A percentile compares a stretch with the other conserved stretches of the same genome.
Conservation (phyloP, 768 basidiomycete species). For the Xerocomellus chrysenteron region DNA sequence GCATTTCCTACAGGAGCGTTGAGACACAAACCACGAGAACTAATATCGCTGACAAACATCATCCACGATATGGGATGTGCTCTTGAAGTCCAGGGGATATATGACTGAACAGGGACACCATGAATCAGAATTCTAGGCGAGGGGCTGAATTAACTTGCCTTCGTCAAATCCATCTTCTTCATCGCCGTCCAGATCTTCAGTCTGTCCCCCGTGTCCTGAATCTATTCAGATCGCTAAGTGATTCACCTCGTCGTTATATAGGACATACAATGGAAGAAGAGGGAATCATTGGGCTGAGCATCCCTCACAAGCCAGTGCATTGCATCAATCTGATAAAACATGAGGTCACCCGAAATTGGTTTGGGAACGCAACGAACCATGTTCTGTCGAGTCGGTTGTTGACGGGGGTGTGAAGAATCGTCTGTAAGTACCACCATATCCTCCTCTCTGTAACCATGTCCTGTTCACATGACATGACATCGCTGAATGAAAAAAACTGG, state of each 20-base stretch:
- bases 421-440: slow-evolving; percentile 90
- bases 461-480: slow-evolving; percentile 1
- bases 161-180: slow-evolving; percentile 85
- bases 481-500: background rate
- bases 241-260: background rate
- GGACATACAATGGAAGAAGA: slow-evolving; percentile 84
- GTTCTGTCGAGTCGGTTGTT: slow-evolving; percentile 75
- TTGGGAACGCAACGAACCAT: slow-evolving; percentile 50
- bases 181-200: slow-evolving; percentile 78
- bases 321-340: slow-evolving; percentile 51
- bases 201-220: slow-evolving; percentile 94
- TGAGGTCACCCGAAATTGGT: background rate
- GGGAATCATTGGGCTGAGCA: slow-evolving; percentile 78
- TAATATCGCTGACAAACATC: slow-evolving; percentile 56
- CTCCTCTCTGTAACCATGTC: slow-evolving; percentile 60
- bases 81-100: slow-evolving; percentile 75
- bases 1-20: slow-evolving; percentile 51
- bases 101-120: slow-evolving; percentile 52
- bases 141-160: slow-evolving; percentile 37
- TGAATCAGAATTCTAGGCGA: background rate
- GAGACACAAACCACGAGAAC: slow-evolving; percentile 1
- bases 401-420: slow-evolving; percentile 58
- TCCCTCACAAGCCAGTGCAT: slow-evolving; percentile 91
- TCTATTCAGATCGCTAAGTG: slow-evolving; percentile 39
- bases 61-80: slow-evolving; percentile 79